These are phyloP conservation scores for Daldinia grandis DNA, from an alignment of 495 filamentous ascomycete genomes.

Conservation along the genomic window DNA sequence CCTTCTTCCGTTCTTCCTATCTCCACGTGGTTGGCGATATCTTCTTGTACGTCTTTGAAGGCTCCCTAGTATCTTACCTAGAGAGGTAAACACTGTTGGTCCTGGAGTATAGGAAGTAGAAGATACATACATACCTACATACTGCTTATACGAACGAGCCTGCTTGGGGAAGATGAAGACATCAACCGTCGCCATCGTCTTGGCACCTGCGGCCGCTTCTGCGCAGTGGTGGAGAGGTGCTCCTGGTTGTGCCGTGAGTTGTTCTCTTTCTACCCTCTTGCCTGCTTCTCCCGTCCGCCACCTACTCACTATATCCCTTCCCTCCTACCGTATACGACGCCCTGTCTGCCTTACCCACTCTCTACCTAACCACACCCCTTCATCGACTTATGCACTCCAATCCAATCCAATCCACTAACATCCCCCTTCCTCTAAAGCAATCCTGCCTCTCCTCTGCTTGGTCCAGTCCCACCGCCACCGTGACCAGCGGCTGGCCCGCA, in stretches of 20 bases:
- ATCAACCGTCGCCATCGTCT: conserved; percentile 24
- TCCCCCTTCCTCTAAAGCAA: conserved; percentile 42
- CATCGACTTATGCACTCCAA: neutral
- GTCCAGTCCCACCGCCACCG: conserved; percentile 38
- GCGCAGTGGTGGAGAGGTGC: conserved; percentile 55
- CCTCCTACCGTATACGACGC: neutral
- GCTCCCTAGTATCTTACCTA: neutral
- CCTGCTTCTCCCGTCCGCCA: neutral
- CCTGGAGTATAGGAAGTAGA: neutral
- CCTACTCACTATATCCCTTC: neutral
- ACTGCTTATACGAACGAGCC: conserved; percentile 5
- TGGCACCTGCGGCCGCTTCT: conserved; percentile 29
- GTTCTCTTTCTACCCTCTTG: neutral
- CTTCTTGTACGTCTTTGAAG: neutral
- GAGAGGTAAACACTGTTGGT: neutral
- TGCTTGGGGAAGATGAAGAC: conserved; percentile 36
- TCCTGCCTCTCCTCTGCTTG: conserved; percentile 55
- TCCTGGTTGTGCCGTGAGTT: conserved; percentile 56
- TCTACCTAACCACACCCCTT: neutral
- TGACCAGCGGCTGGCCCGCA: conserved; percentile 50
- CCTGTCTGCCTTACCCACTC: neutral
- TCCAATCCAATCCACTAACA: conserved; percentile 2
- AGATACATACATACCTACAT: conserved; percentile 3
- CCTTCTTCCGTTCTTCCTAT: neutral
- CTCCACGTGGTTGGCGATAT: conserved; percentile 6